A percentile compares a stretch with the other conserved stretches of the same genome.
phyloP scores from a whole-genome alignment of 139 green algal species.

The Auxenochlorella pyrenoidosa region DNA sequence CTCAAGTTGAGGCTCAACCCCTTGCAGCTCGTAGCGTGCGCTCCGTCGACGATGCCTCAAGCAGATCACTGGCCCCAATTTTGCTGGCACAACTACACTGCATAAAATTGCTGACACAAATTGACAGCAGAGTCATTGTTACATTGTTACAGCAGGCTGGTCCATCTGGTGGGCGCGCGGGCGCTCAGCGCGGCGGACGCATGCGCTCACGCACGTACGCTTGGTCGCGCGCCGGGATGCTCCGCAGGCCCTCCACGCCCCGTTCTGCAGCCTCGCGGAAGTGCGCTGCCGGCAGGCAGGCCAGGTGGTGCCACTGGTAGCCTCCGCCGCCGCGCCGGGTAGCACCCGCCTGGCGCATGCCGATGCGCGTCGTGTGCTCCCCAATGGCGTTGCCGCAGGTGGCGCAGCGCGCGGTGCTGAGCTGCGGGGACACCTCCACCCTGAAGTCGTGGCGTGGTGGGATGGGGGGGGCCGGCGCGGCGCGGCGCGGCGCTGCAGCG shows the following conservation, averaged over 20 bases:
- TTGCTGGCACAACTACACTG: too few relatives aligned
- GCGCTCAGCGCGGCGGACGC: neutral
- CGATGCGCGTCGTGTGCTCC: neutral
- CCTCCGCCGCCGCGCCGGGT: neutral
- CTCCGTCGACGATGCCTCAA: too few relatives aligned
- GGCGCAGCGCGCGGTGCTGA: neutral
- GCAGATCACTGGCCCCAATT: too few relatives aligned
- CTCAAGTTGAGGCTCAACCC: too few relatives aligned
- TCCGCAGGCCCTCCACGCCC: slow-evolving; percentile 1
- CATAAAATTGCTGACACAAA: too few relatives aligned
- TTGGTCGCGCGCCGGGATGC: neutral
- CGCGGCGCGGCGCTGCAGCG: neutral
- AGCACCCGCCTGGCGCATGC: neutral
- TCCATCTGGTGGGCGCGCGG: neutral
- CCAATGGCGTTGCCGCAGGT: neutral
- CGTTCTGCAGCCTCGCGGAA: neutral
- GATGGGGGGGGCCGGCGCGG: neutral
- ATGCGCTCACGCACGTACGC: slow-evolving; percentile 10
- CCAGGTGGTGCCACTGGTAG: slow-evolving; percentile 13
- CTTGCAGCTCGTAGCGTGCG: too few relatives aligned
- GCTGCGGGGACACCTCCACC: neutral
- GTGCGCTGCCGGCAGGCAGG: neutral
- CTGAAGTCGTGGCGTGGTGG: slow-evolving; percentile 5
- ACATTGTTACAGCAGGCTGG: neutral
- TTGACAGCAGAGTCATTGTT: neutral